phyloP scores from a whole-genome alignment of 73 alveolate genomes.

The Paramecium sexaurelia region DNA sequence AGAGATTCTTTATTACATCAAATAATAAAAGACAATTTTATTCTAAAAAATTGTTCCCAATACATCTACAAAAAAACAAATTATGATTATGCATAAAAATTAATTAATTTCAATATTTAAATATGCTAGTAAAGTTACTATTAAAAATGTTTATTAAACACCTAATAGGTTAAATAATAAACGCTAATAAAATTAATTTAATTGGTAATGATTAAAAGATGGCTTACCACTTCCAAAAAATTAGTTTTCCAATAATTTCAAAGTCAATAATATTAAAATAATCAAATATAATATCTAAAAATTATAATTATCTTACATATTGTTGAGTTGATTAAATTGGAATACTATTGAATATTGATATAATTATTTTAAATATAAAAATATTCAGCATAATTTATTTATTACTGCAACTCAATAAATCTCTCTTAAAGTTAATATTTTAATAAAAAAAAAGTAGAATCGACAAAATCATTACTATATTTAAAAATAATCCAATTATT shows the following conservation, averaged over 20 bases:
- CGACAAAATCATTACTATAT: neutral
- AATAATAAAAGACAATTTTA: neutral
- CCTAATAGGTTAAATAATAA: neutral
- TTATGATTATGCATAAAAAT: neutral
- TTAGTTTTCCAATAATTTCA: neutral
- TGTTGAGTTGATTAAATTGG: neutral
- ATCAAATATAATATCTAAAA: neutral
- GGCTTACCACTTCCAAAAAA: neutral
- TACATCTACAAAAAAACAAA: neutral
- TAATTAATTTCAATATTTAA: neutral
- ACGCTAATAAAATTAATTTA: neutral
- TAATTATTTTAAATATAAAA: neutral
- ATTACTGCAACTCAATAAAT: neutral
- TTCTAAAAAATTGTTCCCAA: neutral
- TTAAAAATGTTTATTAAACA: neutral
- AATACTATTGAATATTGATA: neutral
- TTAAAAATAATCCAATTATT: neutral
- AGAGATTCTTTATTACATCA: neutral
- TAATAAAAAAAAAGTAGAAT: neutral
- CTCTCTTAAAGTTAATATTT: neutral
- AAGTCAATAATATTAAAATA: neutral
- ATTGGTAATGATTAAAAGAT: neutral
- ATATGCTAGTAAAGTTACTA: neutral
- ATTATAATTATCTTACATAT: neutral
- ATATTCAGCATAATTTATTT: neutral